Base-by-base conservation (phyloP, 768 basidiomycete species). In the Leccinum obscurum region DNA sequence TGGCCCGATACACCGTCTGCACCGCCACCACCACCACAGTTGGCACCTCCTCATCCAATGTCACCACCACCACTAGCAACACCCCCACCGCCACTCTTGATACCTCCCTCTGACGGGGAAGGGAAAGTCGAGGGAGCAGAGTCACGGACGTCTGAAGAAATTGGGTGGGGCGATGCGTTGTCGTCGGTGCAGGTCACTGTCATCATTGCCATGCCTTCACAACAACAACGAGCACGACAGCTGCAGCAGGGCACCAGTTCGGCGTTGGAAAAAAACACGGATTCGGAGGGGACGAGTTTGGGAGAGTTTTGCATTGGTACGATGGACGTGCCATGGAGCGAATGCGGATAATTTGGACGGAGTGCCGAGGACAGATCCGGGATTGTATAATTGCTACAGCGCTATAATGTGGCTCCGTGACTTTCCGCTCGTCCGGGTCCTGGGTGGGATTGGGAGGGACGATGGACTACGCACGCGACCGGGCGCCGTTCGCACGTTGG, bases 201-300 rank as follows among this genome's bases (percentile, higher is more conserved):
- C 17, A 63, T 76, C 15, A 73, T 83, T 51, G 66, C 74, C 8
- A 78, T 83, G 78, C 79, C 82, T 14, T 69, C 63, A 8, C 67
- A 64, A 56, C n/a, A n/a, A n/a, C 37, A 39, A 32, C 28, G 30
- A 15, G 5, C 51, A 26, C n/a, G n/a, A n/a, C n/a, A n/a, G n/a
- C n/a, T n/a, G n/a, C n/a, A n/a, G n/a, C n/a, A 26, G 14, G 24
- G 15, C 4, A 22, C 6, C 6, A 15, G 49, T 15, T 50, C 24
- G 10, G 10, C 39, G 22, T 32, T 50, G n/a, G 48, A 26, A 15
- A 49, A 22, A 37, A 60, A 52, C 1, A 14, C 13, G 60, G 61
- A 52, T 57, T 28, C 39, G 55, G 58, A 60, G 48, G 46, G 68
- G 72, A 9, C 75, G 71, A 65, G 66, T 67, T 34, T 78, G 77